Evolutionary conservation across 140 eudicot species (phyloP), one percentile per base, ranked within the genome.

Genomic region (Stevia rebaudiana): DNA sequence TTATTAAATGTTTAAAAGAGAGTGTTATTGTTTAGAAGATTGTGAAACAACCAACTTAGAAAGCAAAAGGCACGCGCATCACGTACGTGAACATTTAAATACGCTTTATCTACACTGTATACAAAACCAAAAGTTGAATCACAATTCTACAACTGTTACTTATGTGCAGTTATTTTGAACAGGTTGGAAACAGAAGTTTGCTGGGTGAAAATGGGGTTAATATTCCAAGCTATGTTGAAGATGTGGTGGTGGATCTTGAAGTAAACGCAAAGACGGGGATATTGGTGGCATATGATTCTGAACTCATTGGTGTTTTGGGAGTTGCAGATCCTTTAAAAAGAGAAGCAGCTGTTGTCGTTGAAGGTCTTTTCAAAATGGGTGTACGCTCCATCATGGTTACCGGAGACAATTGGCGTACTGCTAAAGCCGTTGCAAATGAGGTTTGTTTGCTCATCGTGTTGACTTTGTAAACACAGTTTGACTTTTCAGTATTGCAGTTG

Each of bases 341-440:
- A 74, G 97, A 90, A 80, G 97, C 97, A 46, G 81, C 94, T 42
- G 77, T 90, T 49, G 97, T 90, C 11, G 73, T 90, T 12, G 94
- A 90, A 59, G 94, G 94, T 33, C 97, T 90, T 63, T 57, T 44
- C 68, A 87, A 90, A 79, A 90, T 87, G 94, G 97, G 97, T 11
- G 79, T 90, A 11, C 71, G 63, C 23, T 87, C 97, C 63, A 82
- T 90, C 67, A 90, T 90, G 97, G 97, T 90, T 35, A 90, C 97
- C 1, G 95, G 97, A 64, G 97, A 90, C 74, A 90, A 90, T 54
- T 78, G 95, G 94, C 83, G 97, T 79, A 90, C 97, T 1, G 97
- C 95, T 69, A 71, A 50, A 53, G 94, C 97, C 16, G 94, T 87
- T 69, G 97, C 94, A 21, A 80, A 74, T 18, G 95, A 87, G 95